These are phyloP conservation scores for Boletus tylopilopsis DNA, from an alignment of 768 basidiomycete genomes.

Conservation along the genomic window DNA sequence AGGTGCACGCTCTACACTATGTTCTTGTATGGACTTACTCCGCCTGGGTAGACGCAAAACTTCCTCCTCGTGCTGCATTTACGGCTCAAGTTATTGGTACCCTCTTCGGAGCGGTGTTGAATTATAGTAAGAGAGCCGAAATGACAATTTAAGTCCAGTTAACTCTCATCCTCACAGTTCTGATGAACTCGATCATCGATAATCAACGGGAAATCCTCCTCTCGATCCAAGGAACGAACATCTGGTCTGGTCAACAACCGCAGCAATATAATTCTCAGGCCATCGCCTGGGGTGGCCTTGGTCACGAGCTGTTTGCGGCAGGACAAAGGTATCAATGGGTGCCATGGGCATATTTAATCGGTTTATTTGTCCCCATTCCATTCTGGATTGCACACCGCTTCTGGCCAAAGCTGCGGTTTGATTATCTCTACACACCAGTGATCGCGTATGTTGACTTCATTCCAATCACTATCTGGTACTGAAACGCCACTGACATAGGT, in stretches of 20 bases:
- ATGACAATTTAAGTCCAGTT: constrained; percentile 39
- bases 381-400: constrained; percentile 39
- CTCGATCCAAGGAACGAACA: constrained; percentile 48
- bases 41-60: constrained; percentile 44
- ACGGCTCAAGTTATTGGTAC: constrained; percentile 48
- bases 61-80: constrained; percentile 66
- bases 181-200: constrained; percentile 58
- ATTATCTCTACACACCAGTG: constrained; percentile 34
- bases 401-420: constrained; percentile 31
- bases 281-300: constrained; percentile 41
- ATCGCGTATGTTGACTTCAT: constrained; percentile 19
- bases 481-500: constrained; percentile 12
- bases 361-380: constrained; percentile 37
- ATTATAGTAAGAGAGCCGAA: constrained; percentile 51
- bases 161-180: constrained; percentile 30
- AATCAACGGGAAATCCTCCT: constrained; percentile 51
- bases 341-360: constrained; percentile 34
- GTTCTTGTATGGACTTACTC: constrained; percentile 36
- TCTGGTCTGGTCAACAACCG: constrained; percentile 31
- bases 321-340: constrained; percentile 38
- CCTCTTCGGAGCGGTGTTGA: constrained; percentile 30
- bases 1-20: background rate
- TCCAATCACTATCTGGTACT: background rate
- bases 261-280: constrained; percentile 33
- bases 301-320: constrained; percentile 31